A percentile compares a stretch with the other conserved stretches of the same genome.
These are phyloP conservation scores for Schoenoplectus tabernaemontani DNA, from an alignment of 202 grass and related monocot genomes.

Conservation along the genomic window DNA sequence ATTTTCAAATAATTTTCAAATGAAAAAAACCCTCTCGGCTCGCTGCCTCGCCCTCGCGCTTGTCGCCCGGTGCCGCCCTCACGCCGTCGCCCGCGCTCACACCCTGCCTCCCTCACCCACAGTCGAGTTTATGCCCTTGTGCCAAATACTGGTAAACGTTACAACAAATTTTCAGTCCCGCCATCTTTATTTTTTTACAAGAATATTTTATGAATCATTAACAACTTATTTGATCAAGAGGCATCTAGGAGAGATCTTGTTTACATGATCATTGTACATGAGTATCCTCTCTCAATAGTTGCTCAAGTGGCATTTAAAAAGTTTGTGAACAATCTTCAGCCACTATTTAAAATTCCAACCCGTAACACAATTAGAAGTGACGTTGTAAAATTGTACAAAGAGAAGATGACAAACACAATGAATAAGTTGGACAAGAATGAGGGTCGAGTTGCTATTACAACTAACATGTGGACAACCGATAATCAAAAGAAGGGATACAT, in stretches of 20 bases:
- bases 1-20: too few species aligned
- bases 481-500: background rate
- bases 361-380: background rate
- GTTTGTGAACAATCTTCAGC: background rate
- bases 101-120: too few species aligned
- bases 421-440: background rate
- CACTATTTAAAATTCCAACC: background rate
- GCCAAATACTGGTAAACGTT: too few species aligned
- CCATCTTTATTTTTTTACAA: too few species aligned
- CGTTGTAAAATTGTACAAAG: background rate
- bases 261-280: background rate
- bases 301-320: background rate
- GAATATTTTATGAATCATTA: too few species aligned
- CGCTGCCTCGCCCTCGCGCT: too few species aligned
- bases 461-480: background rate
- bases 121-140: too few species aligned
- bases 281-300: background rate
- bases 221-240: background rate
- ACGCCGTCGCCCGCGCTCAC: too few species aligned
- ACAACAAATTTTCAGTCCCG: too few species aligned
- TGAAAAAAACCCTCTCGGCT: too few species aligned
- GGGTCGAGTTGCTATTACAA: background rate
- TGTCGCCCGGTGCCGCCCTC: too few species aligned
- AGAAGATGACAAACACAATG: background rate
- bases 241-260: background rate